Evolutionary conservation across 495 filamentous ascomycete genomes (phyloP).

Genomic region (Cercophora newfieldiana): DNA sequence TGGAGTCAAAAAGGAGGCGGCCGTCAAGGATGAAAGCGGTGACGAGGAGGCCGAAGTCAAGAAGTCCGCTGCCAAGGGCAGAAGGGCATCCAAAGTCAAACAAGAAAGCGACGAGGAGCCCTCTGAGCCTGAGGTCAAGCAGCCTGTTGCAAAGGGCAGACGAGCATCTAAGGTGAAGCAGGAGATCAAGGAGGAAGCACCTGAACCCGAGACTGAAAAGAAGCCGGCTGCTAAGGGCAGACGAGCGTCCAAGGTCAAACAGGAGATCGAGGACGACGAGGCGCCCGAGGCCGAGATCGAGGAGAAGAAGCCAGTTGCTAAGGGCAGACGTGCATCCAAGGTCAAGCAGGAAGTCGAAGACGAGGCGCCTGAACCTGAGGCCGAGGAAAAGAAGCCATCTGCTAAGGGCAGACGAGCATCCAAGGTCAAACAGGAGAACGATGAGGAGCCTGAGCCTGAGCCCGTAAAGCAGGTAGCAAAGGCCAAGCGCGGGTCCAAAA

Average conservation of each 20-base stretch:
- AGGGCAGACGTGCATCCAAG: constrained; percentile 4
- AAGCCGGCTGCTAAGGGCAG: background rate
- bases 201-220: background rate
- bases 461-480: background rate
- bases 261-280: background rate
- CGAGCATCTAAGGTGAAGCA: constrained; percentile 17
- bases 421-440: constrained; percentile 12
- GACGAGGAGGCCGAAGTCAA: background rate
- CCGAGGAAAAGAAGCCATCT: background rate
- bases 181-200: constrained; percentile 25
- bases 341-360: constrained; percentile 12
- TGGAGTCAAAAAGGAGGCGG: background rate
- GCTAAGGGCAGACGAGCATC: background rate
- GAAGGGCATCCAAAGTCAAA: constrained; percentile 15
- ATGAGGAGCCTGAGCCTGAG: background rate
- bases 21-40: background rate
- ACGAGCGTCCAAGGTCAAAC: background rate
- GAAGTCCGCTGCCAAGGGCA: background rate
- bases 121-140: background rate
- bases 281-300: background rate
- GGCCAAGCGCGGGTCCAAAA: constrained; percentile 3
- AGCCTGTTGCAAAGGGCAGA: background rate
- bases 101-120: constrained; percentile 28
- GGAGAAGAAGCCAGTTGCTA: background rate
- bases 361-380: background rate